Conservation (phyloP, 306 rosid genomes). For the Cicer pinnatifidum region DNA sequence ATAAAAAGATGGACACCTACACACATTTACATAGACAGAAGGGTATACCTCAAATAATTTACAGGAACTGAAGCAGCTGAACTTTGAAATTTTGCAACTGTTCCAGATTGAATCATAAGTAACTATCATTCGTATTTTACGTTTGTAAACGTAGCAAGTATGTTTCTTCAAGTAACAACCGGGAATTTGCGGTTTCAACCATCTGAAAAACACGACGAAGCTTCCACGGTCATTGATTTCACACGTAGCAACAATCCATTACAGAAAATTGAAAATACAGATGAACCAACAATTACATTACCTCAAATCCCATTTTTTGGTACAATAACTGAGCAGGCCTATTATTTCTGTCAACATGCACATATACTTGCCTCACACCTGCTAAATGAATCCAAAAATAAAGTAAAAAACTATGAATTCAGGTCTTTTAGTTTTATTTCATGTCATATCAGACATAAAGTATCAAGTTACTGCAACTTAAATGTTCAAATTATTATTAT, state of each 20-base stretch:
- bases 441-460: constrained; percentile 19
- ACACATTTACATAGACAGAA: constrained; percentile 7
- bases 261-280: not conserved
- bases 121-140: constrained; percentile 19
- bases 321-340: constrained; percentile 63
- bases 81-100: constrained; percentile 30
- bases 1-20: constrained; percentile 21
- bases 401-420: not conserved
- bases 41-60: constrained; percentile 12
- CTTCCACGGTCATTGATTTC: constrained; percentile 43
- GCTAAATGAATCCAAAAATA: constrained; percentile 41
- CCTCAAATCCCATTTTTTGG: constrained; percentile 84
- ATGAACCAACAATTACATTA: constrained; percentile 41
- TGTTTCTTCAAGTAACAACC: constrained; percentile 57
- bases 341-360: constrained; percentile 77
- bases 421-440: not conserved
- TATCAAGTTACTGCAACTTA: not conserved
- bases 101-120: constrained; percentile 19
- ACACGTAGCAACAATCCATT: not conserved
- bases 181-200: constrained; percentile 63
- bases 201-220: constrained; percentile 54
- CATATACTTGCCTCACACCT: constrained; percentile 74
- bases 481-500: constrained; percentile 25
- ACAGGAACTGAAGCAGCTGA: constrained; percentile 4
- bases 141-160: constrained; percentile 67